phyloP scores from a whole-genome alignment of 805 yeast genomes.

The Suhomyces sp. region DNA sequence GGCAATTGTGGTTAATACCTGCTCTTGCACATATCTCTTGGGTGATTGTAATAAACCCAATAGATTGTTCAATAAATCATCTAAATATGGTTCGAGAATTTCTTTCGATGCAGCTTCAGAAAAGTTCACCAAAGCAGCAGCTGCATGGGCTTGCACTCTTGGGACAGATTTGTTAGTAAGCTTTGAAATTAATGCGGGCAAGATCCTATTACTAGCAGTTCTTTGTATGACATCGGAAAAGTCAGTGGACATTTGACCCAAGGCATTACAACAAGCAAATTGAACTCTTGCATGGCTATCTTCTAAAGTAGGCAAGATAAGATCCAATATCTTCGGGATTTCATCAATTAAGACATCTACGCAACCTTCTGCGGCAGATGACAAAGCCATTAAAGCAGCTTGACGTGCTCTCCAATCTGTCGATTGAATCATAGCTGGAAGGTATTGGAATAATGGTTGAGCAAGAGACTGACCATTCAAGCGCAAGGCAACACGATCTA shows the following conservation, averaged over 20 bases:
- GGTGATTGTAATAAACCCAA: constrained; percentile 78
- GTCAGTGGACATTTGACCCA: constrained; percentile 96
- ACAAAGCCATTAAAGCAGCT: constrained; percentile 94
- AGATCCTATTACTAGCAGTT: constrained; percentile 70
- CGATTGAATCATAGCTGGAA: constrained; percentile 80
- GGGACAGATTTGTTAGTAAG: constrained; percentile 73
- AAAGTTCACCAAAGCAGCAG: constrained; percentile 96
- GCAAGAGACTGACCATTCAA: constrained; percentile 83
- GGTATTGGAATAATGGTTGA: constrained; percentile 78
- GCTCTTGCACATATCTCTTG: constrained; percentile 93
- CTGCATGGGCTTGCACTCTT: constrained; percentile 96
- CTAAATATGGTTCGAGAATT: constrained; percentile 88
- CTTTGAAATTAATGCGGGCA: constrained; percentile 86
- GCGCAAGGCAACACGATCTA: constrained; percentile 84
- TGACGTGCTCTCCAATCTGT: constrained; percentile 90
- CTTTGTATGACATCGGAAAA: constrained; percentile 87
- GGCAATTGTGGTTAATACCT: constrained; percentile 93
- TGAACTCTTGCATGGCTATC: constrained; percentile 95
- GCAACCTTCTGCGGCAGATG: constrained; percentile 97
- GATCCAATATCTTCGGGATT: constrained; percentile 75
- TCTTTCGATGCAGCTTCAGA: constrained; percentile 89
- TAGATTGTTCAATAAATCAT: constrained; percentile 70
- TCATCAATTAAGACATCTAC: constrained; percentile 81
- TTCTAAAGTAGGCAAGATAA: constrained; percentile 79
- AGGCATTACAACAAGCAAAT: constrained; percentile 93